A percentile compares a stretch with the other conserved stretches of the same genome.
Conservation (phyloP, 2,329 filamentous ascomycete genomes). For the Aspergillus piperis region DNA sequence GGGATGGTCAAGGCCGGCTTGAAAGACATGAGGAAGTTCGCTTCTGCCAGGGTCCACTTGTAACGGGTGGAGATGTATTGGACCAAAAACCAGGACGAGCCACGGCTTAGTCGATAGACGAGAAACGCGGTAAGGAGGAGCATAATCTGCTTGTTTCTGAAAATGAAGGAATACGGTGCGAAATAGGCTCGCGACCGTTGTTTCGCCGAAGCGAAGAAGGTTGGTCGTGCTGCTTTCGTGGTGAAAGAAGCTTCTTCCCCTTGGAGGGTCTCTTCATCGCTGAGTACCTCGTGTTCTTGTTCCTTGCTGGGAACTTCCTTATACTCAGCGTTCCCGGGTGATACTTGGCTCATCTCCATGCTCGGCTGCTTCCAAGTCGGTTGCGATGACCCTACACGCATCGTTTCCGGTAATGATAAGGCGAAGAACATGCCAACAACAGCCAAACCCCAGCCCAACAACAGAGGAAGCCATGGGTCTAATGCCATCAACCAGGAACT, state of each 20-base stretch:
- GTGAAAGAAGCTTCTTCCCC: constrained; percentile 20
- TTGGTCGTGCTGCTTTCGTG: constrained; percentile 5
- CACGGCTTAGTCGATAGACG: constrained; percentile 51
- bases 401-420: constrained; percentile 43
- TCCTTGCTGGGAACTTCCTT: constrained; percentile 20
- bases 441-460: constrained; percentile 38
- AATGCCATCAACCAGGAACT: constrained; percentile 44
- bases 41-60: constrained; percentile 48
- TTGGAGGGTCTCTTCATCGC: constrained; percentile 16
- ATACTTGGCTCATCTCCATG: constrained; percentile 36
- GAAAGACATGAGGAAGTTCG: constrained; percentile 48
- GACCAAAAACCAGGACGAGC: constrained; percentile 50
- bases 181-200: constrained; percentile 30
- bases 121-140: constrained; percentile 51
- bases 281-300: constrained; percentile 21
- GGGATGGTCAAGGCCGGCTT: constrained; percentile 52
- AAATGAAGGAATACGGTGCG: constrained; percentile 43
- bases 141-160: constrained; percentile 43
- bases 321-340: constrained; percentile 17
- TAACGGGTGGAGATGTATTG: constrained; percentile 57
- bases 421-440: constrained; percentile 36
- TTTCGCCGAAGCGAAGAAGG: constrained; percentile 20
- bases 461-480: constrained; percentile 44
- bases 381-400: constrained; percentile 29
- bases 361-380: constrained; percentile 11